phyloP scores from a whole-genome alignment of 345 rosid genomes.

The Gossypium sturtianum region DNA sequence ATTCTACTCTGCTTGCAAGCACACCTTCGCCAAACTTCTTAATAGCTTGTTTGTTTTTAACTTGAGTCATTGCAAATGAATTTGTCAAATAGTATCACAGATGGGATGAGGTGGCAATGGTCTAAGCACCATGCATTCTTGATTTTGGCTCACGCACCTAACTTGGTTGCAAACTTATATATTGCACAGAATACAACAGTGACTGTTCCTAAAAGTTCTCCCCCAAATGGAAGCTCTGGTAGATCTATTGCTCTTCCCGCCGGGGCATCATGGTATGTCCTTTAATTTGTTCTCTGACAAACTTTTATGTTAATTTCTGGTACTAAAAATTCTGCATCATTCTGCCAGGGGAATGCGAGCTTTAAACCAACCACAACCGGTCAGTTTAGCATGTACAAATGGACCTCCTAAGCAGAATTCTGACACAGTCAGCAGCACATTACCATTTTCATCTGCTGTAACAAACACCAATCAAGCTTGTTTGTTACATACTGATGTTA shows the following conservation, averaged over 20 bases:
- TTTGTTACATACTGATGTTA: conserved; percentile 23
- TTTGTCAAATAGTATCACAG: neutral
- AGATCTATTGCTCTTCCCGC: conserved; percentile 70
- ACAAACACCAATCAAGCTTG: conserved; percentile 32
- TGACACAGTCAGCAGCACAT: conserved; percentile 28
- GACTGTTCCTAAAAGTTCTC: conserved; percentile 38
- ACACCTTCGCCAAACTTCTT: neutral
- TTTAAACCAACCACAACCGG: conserved; percentile 38
- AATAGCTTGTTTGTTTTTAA: neutral
- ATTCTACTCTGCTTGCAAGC: neutral
- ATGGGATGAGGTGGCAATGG: neutral
- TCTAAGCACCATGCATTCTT: neutral
- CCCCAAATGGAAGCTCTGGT: conserved; percentile 55
- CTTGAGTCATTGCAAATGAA: neutral
- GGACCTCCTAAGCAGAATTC: conserved; percentile 47
- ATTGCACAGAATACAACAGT: conserved; percentile 34
- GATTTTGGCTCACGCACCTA: neutral
- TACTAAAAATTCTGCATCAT: conserved; percentile 21
- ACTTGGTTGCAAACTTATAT: conserved; percentile 1
- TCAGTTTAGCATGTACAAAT: conserved; percentile 37
- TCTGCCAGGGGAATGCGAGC: conserved; percentile 56
- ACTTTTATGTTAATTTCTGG: conserved; percentile 13
- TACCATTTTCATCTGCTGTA: conserved; percentile 41
- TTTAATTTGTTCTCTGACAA: conserved; percentile 2
- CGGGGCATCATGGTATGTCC: conserved; percentile 77